A percentile compares a stretch with the other conserved stretches of the same genome.
Evolutionary conservation across 176 grass and related monocot genomes (phyloP).

Genomic region (Tuctoria greenei): DNA sequence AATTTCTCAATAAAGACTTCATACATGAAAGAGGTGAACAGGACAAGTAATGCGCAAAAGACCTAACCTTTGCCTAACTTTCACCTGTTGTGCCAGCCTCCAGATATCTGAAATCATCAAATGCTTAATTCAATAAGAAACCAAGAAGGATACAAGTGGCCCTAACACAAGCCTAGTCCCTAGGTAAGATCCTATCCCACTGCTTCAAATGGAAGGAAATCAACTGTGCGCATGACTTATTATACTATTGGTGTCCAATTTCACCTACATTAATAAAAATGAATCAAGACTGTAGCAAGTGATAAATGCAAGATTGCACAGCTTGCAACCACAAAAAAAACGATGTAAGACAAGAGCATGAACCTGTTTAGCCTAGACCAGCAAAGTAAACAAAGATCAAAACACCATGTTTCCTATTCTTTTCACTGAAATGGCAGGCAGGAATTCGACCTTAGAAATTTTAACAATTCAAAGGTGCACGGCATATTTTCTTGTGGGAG

Average conservation of each 20-base stretch:
- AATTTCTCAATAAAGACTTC: neutral
- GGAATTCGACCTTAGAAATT: neutral
- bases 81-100: conserved; percentile 81
- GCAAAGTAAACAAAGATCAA: neutral
- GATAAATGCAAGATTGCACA: neutral
- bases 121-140: conserved; percentile 26
- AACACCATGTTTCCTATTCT: neutral
- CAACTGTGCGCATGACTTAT: neutral
- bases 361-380: neutral
- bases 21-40: neutral
- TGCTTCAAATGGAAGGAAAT: conserved; percentile 7
- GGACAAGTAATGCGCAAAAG: neutral
- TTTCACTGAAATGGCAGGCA: neutral
- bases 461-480: neutral
- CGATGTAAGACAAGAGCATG: neutral
- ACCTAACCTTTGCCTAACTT: conserved; percentile 96
- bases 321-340: neutral
- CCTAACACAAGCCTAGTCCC: neutral
- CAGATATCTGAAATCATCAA: conserved; percentile 83
- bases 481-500: neutral
- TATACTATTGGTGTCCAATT: neutral
- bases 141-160: neutral
- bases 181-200: neutral
- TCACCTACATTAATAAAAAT: neutral
- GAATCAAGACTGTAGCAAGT: neutral